These are phyloP conservation scores for Lepiota venenata DNA, from an alignment of 768 basidiomycete genomes.

Conservation along the genomic window DNA sequence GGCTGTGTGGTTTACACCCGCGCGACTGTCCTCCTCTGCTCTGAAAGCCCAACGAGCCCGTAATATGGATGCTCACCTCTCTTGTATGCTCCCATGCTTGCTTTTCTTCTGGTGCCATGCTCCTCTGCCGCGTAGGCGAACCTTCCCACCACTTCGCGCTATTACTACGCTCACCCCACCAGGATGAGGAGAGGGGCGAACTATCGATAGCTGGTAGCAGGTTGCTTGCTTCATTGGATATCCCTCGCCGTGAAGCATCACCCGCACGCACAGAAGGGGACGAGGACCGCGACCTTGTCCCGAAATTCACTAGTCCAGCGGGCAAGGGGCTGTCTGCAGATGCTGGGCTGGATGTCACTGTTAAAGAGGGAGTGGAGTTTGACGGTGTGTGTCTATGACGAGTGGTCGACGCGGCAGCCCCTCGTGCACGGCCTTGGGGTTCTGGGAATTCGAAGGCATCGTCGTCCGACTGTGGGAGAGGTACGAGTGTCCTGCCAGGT, in stretches of 20 bases:
- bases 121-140: constrained; percentile 8
- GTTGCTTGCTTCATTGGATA: not conserved
- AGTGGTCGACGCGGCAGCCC: not conserved
- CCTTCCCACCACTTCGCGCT: constrained; percentile 12
- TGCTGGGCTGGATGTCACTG: constrained; percentile 7
- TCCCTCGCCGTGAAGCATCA: constrained; percentile 4
- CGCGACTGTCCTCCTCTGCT: not conserved
- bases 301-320: not conserved
- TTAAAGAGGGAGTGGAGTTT: not conserved
- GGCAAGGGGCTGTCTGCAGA: not conserved
- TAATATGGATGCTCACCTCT: constrained; percentile 10
- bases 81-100: constrained; percentile 12
- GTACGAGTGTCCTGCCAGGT: constrained; percentile 9
- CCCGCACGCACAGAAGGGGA: not conserved
- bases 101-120: constrained; percentile 11
- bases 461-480: constrained; percentile 6
- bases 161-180: constrained; percentile 13
- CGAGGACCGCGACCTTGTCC: not conserved
- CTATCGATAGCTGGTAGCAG: not conserved
- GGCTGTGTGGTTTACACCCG: no score
- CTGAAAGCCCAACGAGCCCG: not conserved
- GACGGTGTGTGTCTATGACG: not conserved
- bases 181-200: constrained; percentile 13
- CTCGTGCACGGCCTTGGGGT: not conserved
- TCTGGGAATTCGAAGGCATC: constrained; percentile 1